Base-by-base conservation (phyloP, 192 early-diverging fungal species). In the Funneliformis geosporum region DNA sequence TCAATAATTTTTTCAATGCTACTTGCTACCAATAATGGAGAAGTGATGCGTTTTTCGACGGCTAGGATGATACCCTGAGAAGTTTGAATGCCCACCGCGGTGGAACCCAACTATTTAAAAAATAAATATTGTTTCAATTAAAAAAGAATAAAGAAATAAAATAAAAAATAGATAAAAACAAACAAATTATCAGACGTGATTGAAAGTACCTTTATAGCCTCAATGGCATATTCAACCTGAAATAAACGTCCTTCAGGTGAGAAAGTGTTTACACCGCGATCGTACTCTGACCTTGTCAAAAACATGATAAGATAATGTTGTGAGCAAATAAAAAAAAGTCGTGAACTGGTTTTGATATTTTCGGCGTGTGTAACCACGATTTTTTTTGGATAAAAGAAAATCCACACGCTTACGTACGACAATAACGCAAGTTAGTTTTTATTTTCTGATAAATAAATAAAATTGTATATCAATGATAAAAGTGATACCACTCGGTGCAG, bases 151-250 rank as follows among this genome's bases (percentile, higher is more conserved):
- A 43, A 43, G 21, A 42, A 67, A 44, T 50, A 44, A 38, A 50
- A 14, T 4, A 42, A 69, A 69, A 2, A 42, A 42, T 25, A 10
- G 28, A 27, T 23, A 27, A 18, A 55, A 74, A 10, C 25, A 50
- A n/a, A n/a, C 6, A 25, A 39, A 33, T 74, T 1, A 33, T 42
- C 0, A 25, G 50, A 40, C 21, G 39, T 60, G 38, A 40, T 65
- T 42, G 8, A 16, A 69, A 33, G 21, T 40, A 95, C 95, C 91
- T 99, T 99, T 89, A 99, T 99, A 76, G 98, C 96, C 83, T 99
- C 98, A 83, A 99, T 95, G 66, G 97, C 98, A 85, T 99, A 99
- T 89, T 99, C 98, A 73, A 99, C 98, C 86, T 99, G 98, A 91
- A 99, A 99, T 70, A 99, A 89, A 83, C 98, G 95, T 75, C 98